Percentiles rank a stretch among this genome's conserved stretches.
Conservation (phyloP, 164 flowering plant genomes). For the Paratinospora sagittata region DNA sequence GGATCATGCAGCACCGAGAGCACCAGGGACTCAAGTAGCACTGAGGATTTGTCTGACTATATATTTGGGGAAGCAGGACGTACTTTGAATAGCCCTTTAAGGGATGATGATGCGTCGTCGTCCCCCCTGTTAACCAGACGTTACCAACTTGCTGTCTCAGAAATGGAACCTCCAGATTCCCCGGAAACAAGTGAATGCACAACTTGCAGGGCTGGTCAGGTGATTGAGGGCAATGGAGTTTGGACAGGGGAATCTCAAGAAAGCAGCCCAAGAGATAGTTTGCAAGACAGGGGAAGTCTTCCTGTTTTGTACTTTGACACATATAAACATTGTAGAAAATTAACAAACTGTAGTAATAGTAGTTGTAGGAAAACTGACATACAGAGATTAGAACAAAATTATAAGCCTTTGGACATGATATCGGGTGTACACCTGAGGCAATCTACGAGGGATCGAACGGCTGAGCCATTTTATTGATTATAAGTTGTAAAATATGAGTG, state of each 20-base stretch:
- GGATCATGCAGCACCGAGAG: conserved; percentile 78
- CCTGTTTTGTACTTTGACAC: conserved; percentile 38
- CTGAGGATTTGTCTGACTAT: conserved; percentile 63
- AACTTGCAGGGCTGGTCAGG: background rate
- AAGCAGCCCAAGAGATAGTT: conserved; percentile 9
- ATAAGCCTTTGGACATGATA: conserved; percentile 27
- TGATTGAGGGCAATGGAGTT: background rate
- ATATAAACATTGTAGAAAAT: conserved; percentile 40
- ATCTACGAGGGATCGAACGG: conserved; percentile 31
- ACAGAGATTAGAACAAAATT: conserved; percentile 30
- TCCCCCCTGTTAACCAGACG: conserved; percentile 27
- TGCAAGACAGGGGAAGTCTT: conserved; percentile 19
- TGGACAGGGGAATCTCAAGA: conserved; percentile 9
- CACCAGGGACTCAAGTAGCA: conserved; percentile 61
- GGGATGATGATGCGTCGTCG: conserved; percentile 44
- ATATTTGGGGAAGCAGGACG: conserved; percentile 45
- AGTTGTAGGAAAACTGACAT: conserved; percentile 39
- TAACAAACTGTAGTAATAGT: conserved; percentile 18
- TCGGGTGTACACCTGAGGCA: conserved; percentile 34
- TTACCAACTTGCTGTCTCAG: conserved; percentile 21
- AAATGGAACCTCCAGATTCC: conserved; percentile 18
- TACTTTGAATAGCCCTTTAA: conserved; percentile 36
- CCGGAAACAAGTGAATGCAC: conserved; percentile 21
- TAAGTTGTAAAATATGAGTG: conserved; percentile 15
- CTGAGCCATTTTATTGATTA: conserved; percentile 20